Conservation (phyloP, 176 grass and related monocot species). For the Secale cereale region DNA sequence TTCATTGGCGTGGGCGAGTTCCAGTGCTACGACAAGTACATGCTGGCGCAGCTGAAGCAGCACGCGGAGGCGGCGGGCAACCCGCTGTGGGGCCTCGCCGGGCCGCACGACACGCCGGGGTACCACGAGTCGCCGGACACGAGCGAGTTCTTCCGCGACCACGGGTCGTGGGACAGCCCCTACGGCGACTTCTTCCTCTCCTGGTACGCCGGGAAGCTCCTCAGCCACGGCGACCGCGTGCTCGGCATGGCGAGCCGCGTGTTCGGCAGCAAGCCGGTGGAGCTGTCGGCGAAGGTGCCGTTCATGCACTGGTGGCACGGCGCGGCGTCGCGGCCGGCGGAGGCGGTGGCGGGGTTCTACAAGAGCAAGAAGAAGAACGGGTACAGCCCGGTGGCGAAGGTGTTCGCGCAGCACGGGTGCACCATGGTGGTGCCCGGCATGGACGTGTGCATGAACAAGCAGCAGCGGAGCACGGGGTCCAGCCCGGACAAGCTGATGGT, state of each 20-base stretch:
- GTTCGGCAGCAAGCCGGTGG: slow-evolving; percentile 45
- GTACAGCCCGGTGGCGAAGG: slow-evolving; percentile 57
- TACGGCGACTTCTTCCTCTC: slow-evolving; percentile 95
- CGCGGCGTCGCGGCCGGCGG: slow-evolving; percentile 54
- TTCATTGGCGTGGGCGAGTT: slow-evolving; percentile 85
- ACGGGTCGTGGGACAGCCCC: slow-evolving; percentile 60
- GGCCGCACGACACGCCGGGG: slow-evolving; percentile 59
- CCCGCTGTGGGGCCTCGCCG: slow-evolving; percentile 59
- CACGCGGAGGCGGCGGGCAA: slow-evolving; percentile 35
- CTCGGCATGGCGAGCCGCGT: slow-evolving; percentile 46
- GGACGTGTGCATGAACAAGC: slow-evolving; percentile 61
- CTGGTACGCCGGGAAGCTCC: slow-evolving; percentile 73
- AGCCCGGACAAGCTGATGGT: slow-evolving; percentile 55
- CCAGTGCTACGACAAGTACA: slow-evolving; percentile 95
- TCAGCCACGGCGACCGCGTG: slow-evolving; percentile 65
- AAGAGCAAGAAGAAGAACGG: slow-evolving; percentile 55
- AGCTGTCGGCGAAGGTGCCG: slow-evolving; percentile 74
- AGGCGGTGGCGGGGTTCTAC: slow-evolving; percentile 72
- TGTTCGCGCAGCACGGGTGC: slow-evolving; percentile 58
- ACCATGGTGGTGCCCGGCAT: slow-evolving; percentile 69
- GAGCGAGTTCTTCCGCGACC: slow-evolving; percentile 59
- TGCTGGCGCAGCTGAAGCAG: slow-evolving; percentile 41
- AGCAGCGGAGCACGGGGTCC: slow-evolving; percentile 35
- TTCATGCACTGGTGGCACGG: slow-evolving; percentile 74
- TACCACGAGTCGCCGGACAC: slow-evolving; percentile 57